Base-by-base conservation (phyloP, 108 stramenopile species). In the Cyclotella kingstonii region DNA sequence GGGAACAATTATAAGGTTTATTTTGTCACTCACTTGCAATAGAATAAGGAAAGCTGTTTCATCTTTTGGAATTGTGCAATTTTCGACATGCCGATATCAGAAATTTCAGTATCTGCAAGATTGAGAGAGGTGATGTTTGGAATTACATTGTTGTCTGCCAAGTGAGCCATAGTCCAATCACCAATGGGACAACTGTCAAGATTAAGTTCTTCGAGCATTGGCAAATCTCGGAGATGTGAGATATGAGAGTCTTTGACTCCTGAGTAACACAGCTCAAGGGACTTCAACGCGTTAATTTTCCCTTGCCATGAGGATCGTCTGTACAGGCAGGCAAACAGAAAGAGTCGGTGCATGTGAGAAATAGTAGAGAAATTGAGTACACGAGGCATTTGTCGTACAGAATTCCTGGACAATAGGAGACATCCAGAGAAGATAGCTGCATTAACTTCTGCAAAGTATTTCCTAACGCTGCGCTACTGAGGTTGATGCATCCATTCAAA, bases 291-390 rank as follows among this genome's bases (percentile, higher is more conserved):
- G 19, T 81, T 67, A 41, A 93, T 81, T 54, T 85, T 86, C n/a
- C 88, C 88, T 62, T 93, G 91, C 88, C 88, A 93, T n/a, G 84
- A 79, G 8, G 84, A 66, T 8, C 86, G 84, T 3, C 83, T 87
- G 48, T 30, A 61, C 26, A 19, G 17, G 41, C 15, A 7, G 50
- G 34, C 2, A 9, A 50, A 51, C 26, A 39, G 22, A 17, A 27
- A 48, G n/a, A 38, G 19, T n/a, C n/a, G n/a, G n/a, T n/a, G n/a
- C n/a, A n/a, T n/a, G n/a, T n/a, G n/a, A n/a, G n/a, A n/a, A n/a
- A n/a, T n/a, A n/a, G n/a, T n/a, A n/a, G n/a, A n/a, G n/a, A n/a
- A n/a, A n/a, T n/a, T n/a, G n/a, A n/a, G n/a, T n/a, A 35, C 14
- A 11, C 4, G 50, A 18, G 31, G 30, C 48, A 34, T 19, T 19